Evolutionary conservation across 2,329 filamentous ascomycete genomes (phyloP).

Genomic region (Zelopaecilomyces penicillatus): DNA sequence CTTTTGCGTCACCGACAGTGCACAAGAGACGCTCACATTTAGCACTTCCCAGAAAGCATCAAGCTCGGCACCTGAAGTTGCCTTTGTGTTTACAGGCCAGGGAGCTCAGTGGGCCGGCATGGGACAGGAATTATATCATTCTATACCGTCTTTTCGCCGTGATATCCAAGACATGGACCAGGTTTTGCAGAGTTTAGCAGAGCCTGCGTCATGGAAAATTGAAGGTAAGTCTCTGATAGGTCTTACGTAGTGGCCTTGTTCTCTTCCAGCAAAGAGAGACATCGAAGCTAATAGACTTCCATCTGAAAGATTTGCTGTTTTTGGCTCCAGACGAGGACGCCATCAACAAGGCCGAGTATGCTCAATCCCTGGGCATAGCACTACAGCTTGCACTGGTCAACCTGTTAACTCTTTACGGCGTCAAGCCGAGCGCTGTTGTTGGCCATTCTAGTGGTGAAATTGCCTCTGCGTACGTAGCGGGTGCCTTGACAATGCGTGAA

Average conservation of each 20-base stretch:
- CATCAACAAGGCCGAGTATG: constrained; percentile 24
- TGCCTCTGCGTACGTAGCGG: constrained; percentile 31
- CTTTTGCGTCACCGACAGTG: constrained; percentile 4
- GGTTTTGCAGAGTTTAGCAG: not conserved
- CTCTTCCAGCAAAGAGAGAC: too few species aligned
- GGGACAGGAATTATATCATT: constrained; percentile 19
- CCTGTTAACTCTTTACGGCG: constrained; percentile 29
- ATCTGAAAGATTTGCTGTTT: too few species aligned
- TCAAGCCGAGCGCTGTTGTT: constrained; percentile 25
- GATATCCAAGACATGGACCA: constrained; percentile 14
- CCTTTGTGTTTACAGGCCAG: constrained; percentile 21
- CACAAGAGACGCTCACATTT: not conserved
- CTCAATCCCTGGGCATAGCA: constrained; percentile 30
- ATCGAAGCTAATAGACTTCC: too few species aligned
- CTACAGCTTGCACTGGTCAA: constrained; percentile 34
- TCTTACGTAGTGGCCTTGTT: too few species aligned
- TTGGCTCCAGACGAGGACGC: not conserved
- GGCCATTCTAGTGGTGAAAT: constrained; percentile 37
- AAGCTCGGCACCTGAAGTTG: not conserved
- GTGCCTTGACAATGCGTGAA: constrained; percentile 31
- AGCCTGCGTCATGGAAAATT: constrained; percentile 2
- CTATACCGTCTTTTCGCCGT: constrained; percentile 20
- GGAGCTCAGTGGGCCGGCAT: constrained; percentile 23
- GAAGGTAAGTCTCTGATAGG: not conserved
- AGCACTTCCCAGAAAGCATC: not conserved